These are phyloP conservation scores for Pleurotus citrinopileatus DNA, from an alignment of 768 basidiomycete genomes.

Conservation along the genomic window DNA sequence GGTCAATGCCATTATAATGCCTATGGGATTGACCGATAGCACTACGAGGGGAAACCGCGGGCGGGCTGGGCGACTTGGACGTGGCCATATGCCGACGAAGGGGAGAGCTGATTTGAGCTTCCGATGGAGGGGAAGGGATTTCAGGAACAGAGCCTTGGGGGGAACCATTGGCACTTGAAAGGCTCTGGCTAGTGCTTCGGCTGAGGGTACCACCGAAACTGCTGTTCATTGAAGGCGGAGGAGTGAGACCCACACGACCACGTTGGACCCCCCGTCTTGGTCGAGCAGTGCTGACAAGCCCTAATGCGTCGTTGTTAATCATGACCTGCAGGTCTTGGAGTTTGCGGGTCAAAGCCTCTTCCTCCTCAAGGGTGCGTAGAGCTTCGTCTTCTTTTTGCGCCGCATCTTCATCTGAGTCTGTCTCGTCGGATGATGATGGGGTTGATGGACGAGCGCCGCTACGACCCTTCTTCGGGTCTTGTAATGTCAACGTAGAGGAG, in stretches of 20 bases:
- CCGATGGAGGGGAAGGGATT: constrained; percentile 69
- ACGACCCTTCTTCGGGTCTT: constrained; percentile 41
- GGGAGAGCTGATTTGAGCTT: constrained; percentile 53
- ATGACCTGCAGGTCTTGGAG: constrained; percentile 64
- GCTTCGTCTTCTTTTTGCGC: constrained; percentile 67
- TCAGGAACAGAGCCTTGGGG: constrained; percentile 79
- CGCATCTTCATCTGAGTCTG: constrained; percentile 61
- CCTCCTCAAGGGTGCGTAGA: constrained; percentile 63
- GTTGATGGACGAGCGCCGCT: constrained; percentile 40
- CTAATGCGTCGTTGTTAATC: constrained; percentile 73
- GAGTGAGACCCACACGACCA: constrained; percentile 35
- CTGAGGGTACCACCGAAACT: constrained; percentile 39
- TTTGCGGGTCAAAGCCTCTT: constrained; percentile 64
- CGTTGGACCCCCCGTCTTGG: constrained; percentile 34
- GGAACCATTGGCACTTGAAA: constrained; percentile 65
- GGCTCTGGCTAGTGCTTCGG: constrained; percentile 63
- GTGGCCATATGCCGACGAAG: constrained; percentile 48
- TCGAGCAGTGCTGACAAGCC: constrained; percentile 52
- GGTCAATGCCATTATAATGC: constrained; percentile 41
- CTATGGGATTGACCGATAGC: constrained; percentile 49
- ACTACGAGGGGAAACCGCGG: constrained; percentile 52
- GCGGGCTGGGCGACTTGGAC: constrained; percentile 61
- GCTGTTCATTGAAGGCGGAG: constrained; percentile 33
- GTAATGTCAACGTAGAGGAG: constrained; percentile 73
- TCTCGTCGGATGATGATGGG: constrained; percentile 46